Evolutionary conservation across 2,329 filamentous ascomycete genomes (phyloP), one percentile per base, ranked within the genome.

Genomic region (Penicillium sp.): DNA sequence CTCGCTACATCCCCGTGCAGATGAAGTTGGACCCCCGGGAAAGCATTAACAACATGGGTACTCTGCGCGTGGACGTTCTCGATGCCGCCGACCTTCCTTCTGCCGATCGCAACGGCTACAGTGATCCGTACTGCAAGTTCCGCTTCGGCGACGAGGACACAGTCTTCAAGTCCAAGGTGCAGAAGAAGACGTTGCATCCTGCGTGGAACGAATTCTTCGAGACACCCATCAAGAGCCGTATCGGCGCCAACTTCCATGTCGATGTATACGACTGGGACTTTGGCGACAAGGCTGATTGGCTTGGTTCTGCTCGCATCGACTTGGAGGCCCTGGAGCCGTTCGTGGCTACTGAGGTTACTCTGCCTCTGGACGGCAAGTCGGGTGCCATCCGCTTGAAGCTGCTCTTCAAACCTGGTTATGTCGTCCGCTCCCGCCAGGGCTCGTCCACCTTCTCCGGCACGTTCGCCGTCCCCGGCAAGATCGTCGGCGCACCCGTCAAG

Each of bases 21-120:
- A 98, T 98, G 93, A 78, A 84, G 49, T 86, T 98, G 42, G 90
- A 98, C 64, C 88, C 93, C 0, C 89, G 85, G 62, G 93, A 98
- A 72, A 96, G 90, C 65, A 95, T 98, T 78, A 97, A 96, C 81
- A 98, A 98, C 72, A 95, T 95, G 83, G 93, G 93, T 52, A 91
- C 84, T 50, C 83, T 98, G 20, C 88, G 91, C 18, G 89, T 98
- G n/a, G 90, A 97, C 63, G 81, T 98, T 15, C 75, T 97, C 32
- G 90, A 95, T 68, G 93, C 86, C 15, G 75, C 81, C 7, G 86
- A 95, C 52, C 81, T 98, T n/a, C 93, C 93, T 6, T 85, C 93
- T 1, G 92, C 92, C 25, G 93, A 98, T 65, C 85, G 90, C 29
- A 98, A 98, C 66, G 93, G 93, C 60, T 97, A 87, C 79, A 96